Conservation (phyloP, 352 stramenopile species). For the Globisporangium viniferum region DNA sequence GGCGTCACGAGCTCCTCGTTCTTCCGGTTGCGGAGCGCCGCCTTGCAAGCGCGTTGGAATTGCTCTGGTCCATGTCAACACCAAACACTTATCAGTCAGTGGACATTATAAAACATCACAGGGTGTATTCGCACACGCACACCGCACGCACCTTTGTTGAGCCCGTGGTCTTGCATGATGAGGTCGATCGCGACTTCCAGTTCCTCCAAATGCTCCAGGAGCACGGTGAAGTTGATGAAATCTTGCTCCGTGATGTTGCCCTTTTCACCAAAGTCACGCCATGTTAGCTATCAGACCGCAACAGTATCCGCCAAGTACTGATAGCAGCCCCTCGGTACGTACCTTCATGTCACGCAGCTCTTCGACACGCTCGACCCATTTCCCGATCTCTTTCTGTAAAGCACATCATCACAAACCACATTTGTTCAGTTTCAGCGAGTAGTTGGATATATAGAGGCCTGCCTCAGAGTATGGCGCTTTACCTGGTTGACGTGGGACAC, state of each 20-base stretch:
- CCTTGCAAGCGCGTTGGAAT: conserved; percentile 73
- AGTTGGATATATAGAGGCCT: no score
- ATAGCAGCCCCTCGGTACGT: neutral
- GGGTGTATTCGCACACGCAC: neutral
- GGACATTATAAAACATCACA: neutral
- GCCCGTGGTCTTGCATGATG: conserved; percentile 74
- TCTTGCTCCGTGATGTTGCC: conserved; percentile 72
- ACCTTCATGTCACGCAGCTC: conserved; percentile 55
- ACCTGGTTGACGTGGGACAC: conserved; percentile 84
- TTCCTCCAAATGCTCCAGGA: conserved; percentile 81
- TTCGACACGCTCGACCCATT: conserved; percentile 83
- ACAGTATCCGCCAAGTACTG: neutral
- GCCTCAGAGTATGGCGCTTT: neutral
- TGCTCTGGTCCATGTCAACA: conserved; percentile 43
- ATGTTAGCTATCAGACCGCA: neutral
- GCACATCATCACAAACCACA: neutral
- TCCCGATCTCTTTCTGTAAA: conserved; percentile 62
- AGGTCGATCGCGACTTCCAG: conserved; percentile 84
- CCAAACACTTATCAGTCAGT: neutral
- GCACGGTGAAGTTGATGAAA: conserved; percentile 82
- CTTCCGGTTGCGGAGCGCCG: conserved; percentile 57
- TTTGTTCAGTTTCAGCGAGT: neutral
- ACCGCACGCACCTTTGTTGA: conserved; percentile 63
- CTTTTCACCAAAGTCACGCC: conserved; percentile 21
- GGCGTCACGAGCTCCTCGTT: conserved; percentile 61